Evolutionary conservation across 345 rosid genomes (phyloP), one percentile per base, ranked within the genome.

Genomic region (Salix viminalis): DNA sequence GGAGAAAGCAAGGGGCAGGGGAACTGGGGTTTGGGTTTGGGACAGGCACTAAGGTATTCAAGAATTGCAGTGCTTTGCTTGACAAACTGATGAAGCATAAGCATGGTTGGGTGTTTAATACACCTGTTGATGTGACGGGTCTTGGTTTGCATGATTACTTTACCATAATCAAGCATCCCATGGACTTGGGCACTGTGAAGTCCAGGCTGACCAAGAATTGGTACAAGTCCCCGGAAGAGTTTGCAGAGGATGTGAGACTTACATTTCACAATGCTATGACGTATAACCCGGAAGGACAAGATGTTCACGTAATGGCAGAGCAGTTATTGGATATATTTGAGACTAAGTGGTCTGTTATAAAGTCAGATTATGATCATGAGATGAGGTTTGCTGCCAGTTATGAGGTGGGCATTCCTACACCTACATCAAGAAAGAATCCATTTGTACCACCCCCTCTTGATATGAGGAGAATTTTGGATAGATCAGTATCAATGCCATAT

Each of bases 221-320:
- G 89, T 95, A 95, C 89, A 91, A 93, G 89, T 89, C 94, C 0
- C 96, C 97, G 0, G 89, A 88, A 83, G 97, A 91, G 79, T 95
- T 95, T 80, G 99, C 99, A 7, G 99, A 93, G 79, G 97, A 96
- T 86, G 99, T 96, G 71, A 96, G 99, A 85, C 97, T 94, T 80
- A 96, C 99, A 60, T 96, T 96, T 83, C 86, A 74, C 79, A 96
- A 96, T 80, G 99, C 98, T 54, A 87, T 96, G 99, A 92, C 83
- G 48, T 96, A 96, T 84, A 96, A 96, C 83, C 97, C 99, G 2
- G 69, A 84, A 82, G 99, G 99, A 75, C 99, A 96, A 87, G 99
- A 96, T 91, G 99, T 91, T 79, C 92, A 96, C 73, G 4, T 89
- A 65, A 94, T 96, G 97, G 99, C 98, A 13, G 95, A 86, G 62